Evolutionary conservation across 306 rosid genomes (phyloP).

Genomic region (Dicorynia guianensis): DNA sequence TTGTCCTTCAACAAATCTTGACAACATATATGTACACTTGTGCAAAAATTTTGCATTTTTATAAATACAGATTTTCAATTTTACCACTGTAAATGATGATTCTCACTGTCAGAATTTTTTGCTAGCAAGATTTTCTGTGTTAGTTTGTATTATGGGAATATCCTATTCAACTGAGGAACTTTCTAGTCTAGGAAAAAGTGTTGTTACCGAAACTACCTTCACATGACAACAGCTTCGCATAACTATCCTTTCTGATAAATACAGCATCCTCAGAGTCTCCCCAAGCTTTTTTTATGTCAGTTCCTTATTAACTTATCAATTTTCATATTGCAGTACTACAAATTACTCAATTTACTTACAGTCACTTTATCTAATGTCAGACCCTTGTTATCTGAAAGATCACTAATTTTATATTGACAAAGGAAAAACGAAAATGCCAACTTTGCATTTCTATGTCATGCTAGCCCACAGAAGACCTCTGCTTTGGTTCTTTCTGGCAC

Average conservation of each 20-base stretch:
- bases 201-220: conserved; percentile 31
- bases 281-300: conserved; percentile 8
- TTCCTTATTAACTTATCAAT: conserved; percentile 32
- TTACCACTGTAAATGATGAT: conserved; percentile 56
- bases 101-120: conserved; percentile 41
- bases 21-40: conserved; percentile 64
- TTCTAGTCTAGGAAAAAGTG: conserved; percentile 25
- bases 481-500: background rate
- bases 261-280: conserved; percentile 14
- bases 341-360: conserved; percentile 15
- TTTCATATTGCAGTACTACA: conserved; percentile 17
- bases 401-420: background rate
- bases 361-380: background rate
- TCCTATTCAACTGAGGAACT: conserved; percentile 40
- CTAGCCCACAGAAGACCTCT: background rate
- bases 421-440: background rate
- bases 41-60: conserved; percentile 57
- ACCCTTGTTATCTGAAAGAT: background rate
- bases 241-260: conserved; percentile 28
- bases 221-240: conserved; percentile 11
- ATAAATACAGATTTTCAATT: conserved; percentile 52
- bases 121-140: conserved; percentile 47
- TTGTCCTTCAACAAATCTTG: conserved; percentile 41
- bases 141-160: conserved; percentile 35
- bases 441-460: background rate